Percentiles rank a stretch among this genome's conserved stretches.
phyloP scores from a whole-genome alignment of 129 eudicot species.

The Escallonia herrerae region DNA sequence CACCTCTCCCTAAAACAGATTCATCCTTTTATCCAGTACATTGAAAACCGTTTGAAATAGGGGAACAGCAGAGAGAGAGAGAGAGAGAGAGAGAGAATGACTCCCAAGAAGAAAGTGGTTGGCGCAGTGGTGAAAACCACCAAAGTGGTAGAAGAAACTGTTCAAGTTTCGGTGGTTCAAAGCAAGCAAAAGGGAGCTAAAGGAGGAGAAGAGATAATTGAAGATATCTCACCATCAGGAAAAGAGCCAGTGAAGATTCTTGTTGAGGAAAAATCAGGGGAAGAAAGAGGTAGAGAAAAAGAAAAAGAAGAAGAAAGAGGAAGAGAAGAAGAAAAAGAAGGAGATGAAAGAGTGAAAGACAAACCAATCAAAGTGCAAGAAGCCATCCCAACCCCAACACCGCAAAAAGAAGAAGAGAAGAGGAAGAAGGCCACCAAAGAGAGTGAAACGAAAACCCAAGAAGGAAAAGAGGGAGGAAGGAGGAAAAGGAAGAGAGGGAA shows the following conservation, averaged over 20 bases:
- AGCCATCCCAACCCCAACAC: conserved; percentile 6
- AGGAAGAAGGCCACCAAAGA: conserved; percentile 4
- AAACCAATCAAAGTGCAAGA: conserved; percentile 23
- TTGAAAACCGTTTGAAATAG: not conserved
- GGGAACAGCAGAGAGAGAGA: not conserved
- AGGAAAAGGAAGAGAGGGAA: conserved; percentile 22
- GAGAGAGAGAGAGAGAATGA: conserved; percentile 18
- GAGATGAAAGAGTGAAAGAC: conserved; percentile 3
- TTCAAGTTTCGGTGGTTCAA: conserved; percentile 38
- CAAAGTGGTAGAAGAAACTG: conserved; percentile 58
- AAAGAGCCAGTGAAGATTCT: not conserved
- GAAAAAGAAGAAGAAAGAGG: conserved; percentile 17
- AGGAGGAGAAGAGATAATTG: conserved; percentile 1
- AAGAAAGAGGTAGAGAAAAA: too few species aligned
- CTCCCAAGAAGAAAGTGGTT: conserved; percentile 40
- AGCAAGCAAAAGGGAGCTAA: conserved; percentile 14
- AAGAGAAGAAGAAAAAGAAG: conserved; percentile 13
- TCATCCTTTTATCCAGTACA: not conserved
- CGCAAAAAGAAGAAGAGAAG: not conserved
- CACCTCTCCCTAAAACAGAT: not conserved
- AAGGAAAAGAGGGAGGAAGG: conserved; percentile 13
- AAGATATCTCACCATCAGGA: not conserved
- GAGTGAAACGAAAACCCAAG: conserved; percentile 7
- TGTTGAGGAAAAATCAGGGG: too few species aligned
- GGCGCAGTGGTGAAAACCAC: conserved; percentile 38